Percentiles rank a stretch among this genome's conserved stretches.
Conservation (phyloP, 2,329 filamentous ascomycete species). For the Cladophialophora bantiana region DNA sequence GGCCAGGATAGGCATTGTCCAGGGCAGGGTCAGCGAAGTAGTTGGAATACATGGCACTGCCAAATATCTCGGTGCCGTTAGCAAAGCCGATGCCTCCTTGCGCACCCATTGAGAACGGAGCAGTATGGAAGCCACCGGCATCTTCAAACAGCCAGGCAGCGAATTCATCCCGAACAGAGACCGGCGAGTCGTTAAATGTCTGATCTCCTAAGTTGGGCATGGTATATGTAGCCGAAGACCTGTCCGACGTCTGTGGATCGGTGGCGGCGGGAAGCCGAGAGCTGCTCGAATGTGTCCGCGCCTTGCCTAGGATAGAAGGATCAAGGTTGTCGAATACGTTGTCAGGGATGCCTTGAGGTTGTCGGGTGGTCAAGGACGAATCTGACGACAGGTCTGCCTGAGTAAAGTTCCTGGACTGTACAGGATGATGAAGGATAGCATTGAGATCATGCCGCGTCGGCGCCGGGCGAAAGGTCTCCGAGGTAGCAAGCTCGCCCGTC, state of each 20-base stretch:
- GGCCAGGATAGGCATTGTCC: slow-evolving; percentile 65
- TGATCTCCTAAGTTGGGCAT: slow-evolving; percentile 53
- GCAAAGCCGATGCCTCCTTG: slow-evolving; percentile 48
- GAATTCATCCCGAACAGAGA: slow-evolving; percentile 86
- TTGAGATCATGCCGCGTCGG: slow-evolving; percentile 11
- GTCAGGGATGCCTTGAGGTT: slow-evolving; percentile 40
- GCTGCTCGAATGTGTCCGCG: slow-evolving; percentile 22
- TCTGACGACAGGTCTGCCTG: slow-evolving; percentile 4
- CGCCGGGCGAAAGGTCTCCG: slow-evolving; percentile 1
- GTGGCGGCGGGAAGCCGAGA: slow-evolving; percentile 5
- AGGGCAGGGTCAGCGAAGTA: slow-evolving; percentile 59
- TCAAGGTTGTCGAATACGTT: slow-evolving; percentile 41
- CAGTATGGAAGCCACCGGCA: slow-evolving; percentile 60
- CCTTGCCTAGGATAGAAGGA: slow-evolving; percentile 40
- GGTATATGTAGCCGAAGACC: slow-evolving; percentile 56
- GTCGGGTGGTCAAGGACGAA: slow-evolving; percentile 29
- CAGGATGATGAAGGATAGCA: slow-evolving; percentile 10
- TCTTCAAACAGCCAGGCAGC: slow-evolving; percentile 84
- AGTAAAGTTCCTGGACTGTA: slow-evolving; percentile 30
- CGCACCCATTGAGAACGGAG: slow-evolving; percentile 56
- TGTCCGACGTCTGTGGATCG: slow-evolving; percentile 47
- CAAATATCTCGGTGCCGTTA: slow-evolving; percentile 56
- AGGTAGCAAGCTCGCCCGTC: slow-evolving; percentile 43
- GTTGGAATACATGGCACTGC: slow-evolving; percentile 40
- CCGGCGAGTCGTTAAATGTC: slow-evolving; percentile 53